Base-by-base conservation (phyloP, 805 yeast genomes). In the Wickerhamomyces pijperi region DNA sequence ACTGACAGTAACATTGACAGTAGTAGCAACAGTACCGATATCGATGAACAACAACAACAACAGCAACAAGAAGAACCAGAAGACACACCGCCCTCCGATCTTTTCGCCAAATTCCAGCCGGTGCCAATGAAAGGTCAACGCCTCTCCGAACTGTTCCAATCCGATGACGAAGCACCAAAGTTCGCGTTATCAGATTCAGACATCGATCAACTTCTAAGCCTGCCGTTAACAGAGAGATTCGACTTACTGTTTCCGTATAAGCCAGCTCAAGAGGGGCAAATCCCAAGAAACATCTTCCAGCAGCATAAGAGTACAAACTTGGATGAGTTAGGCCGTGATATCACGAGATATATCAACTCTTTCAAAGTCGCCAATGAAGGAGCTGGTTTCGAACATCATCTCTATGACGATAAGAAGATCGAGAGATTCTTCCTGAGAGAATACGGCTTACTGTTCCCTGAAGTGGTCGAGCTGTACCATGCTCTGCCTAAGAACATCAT, bases 401-500 rank as follows among this genome's bases (percentile, higher is more conserved):
- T 50, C 15, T 42, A 41, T 32, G 50, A 68, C 29, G 74, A 69
- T 42, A 61, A 61, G 39, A 61, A 60, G 32, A 61, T 67, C 12
- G 58, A 54, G 39, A 58, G 63, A 35, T 47, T 66, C 32, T 53
- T 69, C 33, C 51, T 53, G 34, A 50, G 56, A 38, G 49, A 61
- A 42, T 70, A 64, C 48, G 55, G 51, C 19, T 52, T 55, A 25
- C 45, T 69, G 23, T 49, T 49, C 37, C 81, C 82, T 0, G 81
- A 74, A 48, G 60, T 76, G 34, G 54, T 72, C 14, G 71, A 68
- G 31, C 69, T 78, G 3, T 72, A 63, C 48, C 65, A 66, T 41
- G 45, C 48, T 6, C 51, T 76, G 43, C 81, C 81, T 1, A 70
- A 73, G 48, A 72, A 67, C 17, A 68, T 76, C 29, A 56, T 76